Conservation (phyloP, 345 rosid genomes). For the Boechera divaricarpa region DNA sequence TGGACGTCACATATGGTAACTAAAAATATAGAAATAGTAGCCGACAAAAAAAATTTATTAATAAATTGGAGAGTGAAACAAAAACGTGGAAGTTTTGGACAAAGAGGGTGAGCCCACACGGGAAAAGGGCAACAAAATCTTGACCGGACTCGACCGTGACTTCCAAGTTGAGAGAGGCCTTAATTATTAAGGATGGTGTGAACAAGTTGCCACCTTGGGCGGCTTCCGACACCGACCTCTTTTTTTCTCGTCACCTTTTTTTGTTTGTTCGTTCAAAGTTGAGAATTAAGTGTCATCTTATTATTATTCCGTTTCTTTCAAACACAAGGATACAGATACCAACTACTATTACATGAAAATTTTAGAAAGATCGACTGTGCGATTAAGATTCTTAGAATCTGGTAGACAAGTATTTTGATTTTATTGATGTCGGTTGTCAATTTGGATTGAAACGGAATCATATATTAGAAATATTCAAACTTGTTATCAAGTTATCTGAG, state of each 20-base stretch:
- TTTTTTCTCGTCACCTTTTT: neutral
- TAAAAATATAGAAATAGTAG: neutral
- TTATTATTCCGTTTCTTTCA: conserved; percentile 9
- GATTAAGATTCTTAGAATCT: neutral
- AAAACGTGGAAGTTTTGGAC: conserved; percentile 36
- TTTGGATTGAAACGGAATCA: neutral
- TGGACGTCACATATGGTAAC: neutral
- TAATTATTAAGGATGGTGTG: conserved; percentile 26
- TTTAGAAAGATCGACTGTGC: neutral
- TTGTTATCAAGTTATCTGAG: neutral
- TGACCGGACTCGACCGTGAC: conserved; percentile 50
- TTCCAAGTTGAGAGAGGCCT: conserved; percentile 32
- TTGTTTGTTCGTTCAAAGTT: conserved; percentile 7
- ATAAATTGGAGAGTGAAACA: neutral
- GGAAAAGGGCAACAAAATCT: conserved; percentile 43
- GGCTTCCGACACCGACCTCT: conserved; percentile 46
- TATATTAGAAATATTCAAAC: neutral
- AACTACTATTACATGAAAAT: neutral
- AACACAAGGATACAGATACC: neutral
- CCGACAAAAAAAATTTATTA: conserved; percentile 1
- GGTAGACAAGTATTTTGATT: neutral
- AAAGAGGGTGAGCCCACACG: conserved; percentile 34
- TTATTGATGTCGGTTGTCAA: neutral
- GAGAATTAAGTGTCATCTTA: neutral
- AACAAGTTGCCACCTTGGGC: conserved; percentile 42